Percentiles rank a stretch among this genome's conserved stretches.
These are phyloP conservation scores for Dendrostoma leiphaemia DNA, from an alignment of 2,329 filamentous ascomycete genomes.

Conservation along the genomic window DNA sequence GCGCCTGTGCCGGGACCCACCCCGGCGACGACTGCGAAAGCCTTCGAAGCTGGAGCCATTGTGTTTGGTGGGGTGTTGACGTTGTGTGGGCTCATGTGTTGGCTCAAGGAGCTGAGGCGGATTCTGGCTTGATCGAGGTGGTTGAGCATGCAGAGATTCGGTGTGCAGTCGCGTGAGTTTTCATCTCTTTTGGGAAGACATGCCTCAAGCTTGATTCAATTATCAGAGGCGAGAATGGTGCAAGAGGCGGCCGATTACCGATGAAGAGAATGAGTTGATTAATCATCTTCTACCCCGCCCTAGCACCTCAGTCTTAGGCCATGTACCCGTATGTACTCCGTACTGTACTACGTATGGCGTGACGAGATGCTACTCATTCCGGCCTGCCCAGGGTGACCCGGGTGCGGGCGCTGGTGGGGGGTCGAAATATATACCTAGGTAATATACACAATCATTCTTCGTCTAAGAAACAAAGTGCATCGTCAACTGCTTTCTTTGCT, in stretches of 20 bases:
- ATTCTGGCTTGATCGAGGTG: not conserved
- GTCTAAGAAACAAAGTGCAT: not conserved
- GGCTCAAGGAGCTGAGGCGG: not conserved
- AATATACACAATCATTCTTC: too few species aligned
- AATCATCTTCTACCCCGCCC: not conserved
- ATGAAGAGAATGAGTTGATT: not conserved
- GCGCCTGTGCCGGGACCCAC: not conserved
- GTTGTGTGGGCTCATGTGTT: not conserved
- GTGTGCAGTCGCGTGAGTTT: not conserved
- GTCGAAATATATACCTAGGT: too few species aligned
- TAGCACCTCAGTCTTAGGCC: not conserved
- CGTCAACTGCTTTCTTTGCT: not conserved
- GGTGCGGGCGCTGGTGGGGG: too few species aligned
- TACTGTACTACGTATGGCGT: too few species aligned
- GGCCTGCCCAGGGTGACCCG: too few species aligned
- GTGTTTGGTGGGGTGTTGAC: not conserved
- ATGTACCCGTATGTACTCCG: too few species aligned
- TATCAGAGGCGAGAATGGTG: not conserved
- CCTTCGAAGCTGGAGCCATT: not conserved
- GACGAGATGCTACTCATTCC: too few species aligned
- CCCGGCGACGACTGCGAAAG: not conserved
- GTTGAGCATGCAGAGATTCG: not conserved
- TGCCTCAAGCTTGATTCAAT: not conserved
- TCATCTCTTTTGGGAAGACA: not conserved
- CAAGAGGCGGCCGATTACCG: not conserved